Evolutionary conservation across 257 asterid species (phyloP).

Genomic region (Rauvolfia tetraphylla): DNA sequence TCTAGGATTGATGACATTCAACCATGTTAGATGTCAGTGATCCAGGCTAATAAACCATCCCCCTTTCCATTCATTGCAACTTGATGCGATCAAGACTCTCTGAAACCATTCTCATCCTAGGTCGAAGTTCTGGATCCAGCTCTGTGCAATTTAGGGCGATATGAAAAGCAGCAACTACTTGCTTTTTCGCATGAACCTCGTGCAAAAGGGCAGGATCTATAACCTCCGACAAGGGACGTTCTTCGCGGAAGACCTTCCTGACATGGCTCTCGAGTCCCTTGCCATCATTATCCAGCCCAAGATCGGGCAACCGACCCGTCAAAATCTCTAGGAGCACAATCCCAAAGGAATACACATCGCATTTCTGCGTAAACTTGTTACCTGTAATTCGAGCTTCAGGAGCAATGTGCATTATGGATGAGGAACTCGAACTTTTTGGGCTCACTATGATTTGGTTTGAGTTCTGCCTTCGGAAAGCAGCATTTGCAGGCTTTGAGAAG

Average conservation of each 20-base stretch:
- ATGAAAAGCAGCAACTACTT: constrained; percentile 82
- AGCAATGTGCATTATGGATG: constrained; percentile 42
- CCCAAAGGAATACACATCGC: constrained; percentile 84
- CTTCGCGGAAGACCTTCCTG: constrained; percentile 70
- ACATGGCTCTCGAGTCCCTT: constrained; percentile 65
- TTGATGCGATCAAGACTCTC: constrained; percentile 72
- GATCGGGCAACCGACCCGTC: constrained; percentile 58
- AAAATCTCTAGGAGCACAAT: constrained; percentile 72
- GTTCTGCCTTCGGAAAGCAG: constrained; percentile 37
- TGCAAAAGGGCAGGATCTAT: constrained; percentile 67
- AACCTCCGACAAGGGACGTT: constrained; percentile 71
- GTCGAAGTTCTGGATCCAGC: constrained; percentile 74
- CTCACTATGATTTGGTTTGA: constrained; percentile 26
- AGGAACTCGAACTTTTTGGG: constrained; percentile 30
- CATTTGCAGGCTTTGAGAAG: constrained; percentile 35
- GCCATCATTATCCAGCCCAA: constrained; percentile 36
- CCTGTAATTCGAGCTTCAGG: constrained; percentile 57
- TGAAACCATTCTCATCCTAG: constrained; percentile 78
- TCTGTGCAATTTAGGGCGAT: constrained; percentile 77
- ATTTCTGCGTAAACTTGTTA: constrained; percentile 58
- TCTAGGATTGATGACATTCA: background rate
- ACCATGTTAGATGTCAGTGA: constrained; percentile 9
- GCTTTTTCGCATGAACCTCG: constrained; percentile 86
- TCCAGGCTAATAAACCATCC: background rate
- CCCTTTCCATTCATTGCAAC: constrained; percentile 26